A percentile compares a stretch with the other conserved stretches of the same genome.
Evolutionary conservation across 2,329 filamentous ascomycete species (phyloP).

Genomic region (Penicillium polonicum): DNA sequence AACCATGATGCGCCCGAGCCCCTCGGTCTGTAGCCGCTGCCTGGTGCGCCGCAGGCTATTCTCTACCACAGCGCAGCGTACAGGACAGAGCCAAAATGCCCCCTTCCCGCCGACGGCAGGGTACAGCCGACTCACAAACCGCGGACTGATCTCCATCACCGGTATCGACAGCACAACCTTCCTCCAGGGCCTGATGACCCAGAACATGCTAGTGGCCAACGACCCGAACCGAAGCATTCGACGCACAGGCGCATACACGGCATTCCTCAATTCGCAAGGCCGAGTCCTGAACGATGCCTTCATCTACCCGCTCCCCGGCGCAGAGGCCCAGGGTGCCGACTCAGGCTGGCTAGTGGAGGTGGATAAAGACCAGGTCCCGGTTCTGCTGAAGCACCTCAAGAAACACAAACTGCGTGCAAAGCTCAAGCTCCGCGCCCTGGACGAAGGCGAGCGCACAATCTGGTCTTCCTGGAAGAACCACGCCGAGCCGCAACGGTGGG

Average conservation of each 20-base stretch:
- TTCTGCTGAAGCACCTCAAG: constrained; percentile 69
- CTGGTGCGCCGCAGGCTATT: constrained; percentile 29
- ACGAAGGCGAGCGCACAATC: constrained; percentile 63
- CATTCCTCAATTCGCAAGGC: constrained; percentile 82
- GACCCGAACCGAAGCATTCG: constrained; percentile 38
- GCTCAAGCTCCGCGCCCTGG: constrained; percentile 66
- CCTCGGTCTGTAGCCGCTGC: constrained; percentile 33
- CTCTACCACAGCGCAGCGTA: constrained; percentile 26
- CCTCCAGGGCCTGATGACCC: constrained; percentile 83
- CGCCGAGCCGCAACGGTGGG: constrained; percentile 34
- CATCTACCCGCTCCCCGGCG: constrained; percentile 65
- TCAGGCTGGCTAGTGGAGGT: constrained; percentile 75
- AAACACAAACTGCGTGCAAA: constrained; percentile 84
- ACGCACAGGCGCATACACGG: constrained; percentile 67
- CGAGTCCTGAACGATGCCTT: constrained; percentile 87
- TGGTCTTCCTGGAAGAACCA: constrained; percentile 73
- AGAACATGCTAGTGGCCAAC: constrained; percentile 58
- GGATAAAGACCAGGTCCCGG: constrained; percentile 64
- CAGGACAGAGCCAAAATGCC: constrained; percentile 24
- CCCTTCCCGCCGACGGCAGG: constrained; percentile 44
- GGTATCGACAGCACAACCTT: constrained; percentile 80
- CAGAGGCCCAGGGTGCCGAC: constrained; percentile 27
- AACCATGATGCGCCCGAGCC: constrained; percentile 36
- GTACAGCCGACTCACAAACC: constrained; percentile 61
- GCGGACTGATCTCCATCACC: constrained; percentile 74